Base-by-base conservation (phyloP, 169 alveolate genomes). In the Plasmodium relictum region DNA sequence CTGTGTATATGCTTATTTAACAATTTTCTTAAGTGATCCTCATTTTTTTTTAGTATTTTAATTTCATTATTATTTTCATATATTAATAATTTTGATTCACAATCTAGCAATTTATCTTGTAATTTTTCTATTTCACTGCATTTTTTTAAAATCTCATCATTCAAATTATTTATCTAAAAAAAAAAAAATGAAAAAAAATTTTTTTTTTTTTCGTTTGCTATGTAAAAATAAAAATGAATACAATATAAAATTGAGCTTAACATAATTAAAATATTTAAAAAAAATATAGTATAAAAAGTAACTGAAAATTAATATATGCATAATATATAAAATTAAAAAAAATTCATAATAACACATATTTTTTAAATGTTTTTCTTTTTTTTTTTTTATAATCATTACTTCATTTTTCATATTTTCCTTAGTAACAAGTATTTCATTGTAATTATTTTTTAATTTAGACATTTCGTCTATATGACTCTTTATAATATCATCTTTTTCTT, bases 51-150 rank as follows among this genome's bases (percentile, higher is more conserved):
- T 24, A 80, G n/a, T 0, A 66, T 80, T 62, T 80, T 80, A 8
- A 80, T 56, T 44, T 80, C 90, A 62, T 68, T 80, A 24, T 80
- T 80, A 39, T 80, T 80, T 45, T 80, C 90, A 50, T 80, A 80
- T 8, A 80, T 48, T n/a, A 80, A 61, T 16, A 80, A 72, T 45
- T 80, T 80, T 7, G 90, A 66, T 54, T 80, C 90, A 41, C 68
- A 80, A 41, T 80, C 90, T 48, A 80, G 20, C n/a, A 80, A 50
- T 16, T 56, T 48, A 24, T 80, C 90, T 45, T 80, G 90, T 18
- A 80, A 58, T 18, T 68, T 68, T 61, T 80, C 90, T 20, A 66
- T 70, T 39, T 80, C 90, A 31, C 90, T 66, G 6, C 72, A 18
- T 18, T 68, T 80, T 44, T 80, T 80, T 16, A 80, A 18, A 4